phyloP scores from a whole-genome alignment of 805 yeast species.

The Torulaspora maleeae region DNA sequence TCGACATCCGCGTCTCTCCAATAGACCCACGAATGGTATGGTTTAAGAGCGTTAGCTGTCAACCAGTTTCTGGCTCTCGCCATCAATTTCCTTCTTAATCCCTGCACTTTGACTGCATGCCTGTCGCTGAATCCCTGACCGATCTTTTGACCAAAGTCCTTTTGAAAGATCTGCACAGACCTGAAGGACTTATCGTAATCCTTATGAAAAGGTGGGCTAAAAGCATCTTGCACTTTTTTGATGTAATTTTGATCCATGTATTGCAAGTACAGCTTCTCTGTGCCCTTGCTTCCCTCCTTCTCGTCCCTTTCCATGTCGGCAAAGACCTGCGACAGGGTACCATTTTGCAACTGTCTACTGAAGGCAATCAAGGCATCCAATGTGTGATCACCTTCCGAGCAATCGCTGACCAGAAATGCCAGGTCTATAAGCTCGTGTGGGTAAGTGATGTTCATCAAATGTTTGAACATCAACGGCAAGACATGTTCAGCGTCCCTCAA shows the following conservation, averaged over 20 bases:
- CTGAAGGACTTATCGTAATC: slow-evolving; percentile 67
- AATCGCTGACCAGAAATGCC: slow-evolving; percentile 76
- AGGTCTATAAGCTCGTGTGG: slow-evolving; percentile 76
- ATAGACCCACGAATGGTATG: slow-evolving; percentile 86
- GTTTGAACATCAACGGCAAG: slow-evolving; percentile 76
- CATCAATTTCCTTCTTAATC: slow-evolving; percentile 77
- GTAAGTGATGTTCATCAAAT: slow-evolving; percentile 80
- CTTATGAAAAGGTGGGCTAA: slow-evolving; percentile 60
- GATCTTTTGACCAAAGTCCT: slow-evolving; percentile 77
- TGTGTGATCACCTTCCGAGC: slow-evolving; percentile 62
- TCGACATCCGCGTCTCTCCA: slow-evolving; percentile 89
- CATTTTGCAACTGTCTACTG: slow-evolving; percentile 64
- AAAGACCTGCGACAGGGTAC: slow-evolving; percentile 48
- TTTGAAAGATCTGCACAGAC: slow-evolving; percentile 71
- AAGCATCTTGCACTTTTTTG: slow-evolving; percentile 52
- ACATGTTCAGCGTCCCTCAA: slow-evolving; percentile 74
- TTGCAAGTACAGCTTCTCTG: slow-evolving; percentile 57
- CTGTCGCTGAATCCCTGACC: slow-evolving; percentile 83
- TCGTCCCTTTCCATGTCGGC: slow-evolving; percentile 34
- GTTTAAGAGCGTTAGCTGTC: slow-evolving; percentile 64
- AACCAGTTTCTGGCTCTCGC: slow-evolving; percentile 86
- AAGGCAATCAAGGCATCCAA: slow-evolving; percentile 61
- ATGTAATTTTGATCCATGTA: slow-evolving; percentile 68
- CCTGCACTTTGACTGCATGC: slow-evolving; percentile 82
- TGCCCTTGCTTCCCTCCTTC: slow-evolving; percentile 44